These are phyloP conservation scores for Oldenlandia corymbosa DNA, from an alignment of 257 asterid species.

Conservation along the genomic window DNA sequence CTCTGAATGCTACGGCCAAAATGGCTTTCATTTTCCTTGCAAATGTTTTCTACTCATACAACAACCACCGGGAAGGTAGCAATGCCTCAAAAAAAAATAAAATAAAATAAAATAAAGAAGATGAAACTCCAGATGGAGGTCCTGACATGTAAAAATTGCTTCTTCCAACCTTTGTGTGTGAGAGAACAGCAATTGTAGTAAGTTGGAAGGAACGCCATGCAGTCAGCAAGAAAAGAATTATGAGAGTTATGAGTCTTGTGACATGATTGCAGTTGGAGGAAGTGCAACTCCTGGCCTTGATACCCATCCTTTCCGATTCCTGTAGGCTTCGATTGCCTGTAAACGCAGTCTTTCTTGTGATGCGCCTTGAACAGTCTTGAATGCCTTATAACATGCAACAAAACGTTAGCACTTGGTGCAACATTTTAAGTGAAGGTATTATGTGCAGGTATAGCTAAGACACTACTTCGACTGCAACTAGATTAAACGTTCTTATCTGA, in stretches of 20 bases:
- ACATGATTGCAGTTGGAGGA: constrained; percentile 33
- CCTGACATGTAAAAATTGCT: neutral
- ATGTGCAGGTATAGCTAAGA: neutral
- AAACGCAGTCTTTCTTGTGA: constrained; percentile 83
- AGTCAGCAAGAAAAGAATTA: constrained; percentile 13
- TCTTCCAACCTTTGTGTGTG: neutral
- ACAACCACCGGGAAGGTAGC: neutral
- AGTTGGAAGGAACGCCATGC: neutral
- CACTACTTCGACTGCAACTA: neutral
- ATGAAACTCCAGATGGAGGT: neutral
- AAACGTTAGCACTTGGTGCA: neutral
- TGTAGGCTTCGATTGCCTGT: constrained; percentile 74
- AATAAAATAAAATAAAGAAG: too few species aligned
- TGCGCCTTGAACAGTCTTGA: constrained; percentile 52
- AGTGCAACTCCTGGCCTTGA: constrained; percentile 79
- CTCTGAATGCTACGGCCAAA: too few species aligned
- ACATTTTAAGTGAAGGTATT: too few species aligned
- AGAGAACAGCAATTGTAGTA: neutral
- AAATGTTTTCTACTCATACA: neutral
- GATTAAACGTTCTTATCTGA: neutral
- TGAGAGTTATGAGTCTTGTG: constrained; percentile 8
- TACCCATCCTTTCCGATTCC: constrained; percentile 81
- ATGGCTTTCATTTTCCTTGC: neutral
- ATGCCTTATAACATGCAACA: constrained; percentile 35
- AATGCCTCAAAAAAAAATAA: neutral